Evolutionary conservation across 2,329 filamentous ascomycete species (phyloP).

Genomic region (Fusarium temperatum): DNA sequence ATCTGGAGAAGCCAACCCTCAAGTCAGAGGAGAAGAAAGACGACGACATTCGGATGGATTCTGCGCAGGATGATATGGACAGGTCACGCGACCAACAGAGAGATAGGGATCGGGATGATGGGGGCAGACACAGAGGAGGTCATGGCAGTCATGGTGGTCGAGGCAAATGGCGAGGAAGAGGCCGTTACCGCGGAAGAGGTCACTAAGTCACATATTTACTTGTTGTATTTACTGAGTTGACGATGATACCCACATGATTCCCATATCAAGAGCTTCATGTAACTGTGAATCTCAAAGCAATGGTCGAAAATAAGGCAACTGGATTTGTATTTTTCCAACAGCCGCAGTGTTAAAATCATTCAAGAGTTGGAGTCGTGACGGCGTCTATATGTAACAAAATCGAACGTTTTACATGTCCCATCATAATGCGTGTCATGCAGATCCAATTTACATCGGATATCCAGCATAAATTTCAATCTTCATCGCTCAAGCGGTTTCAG

Average conservation of each 20-base stretch:
- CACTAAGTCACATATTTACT: conserved; percentile 33
- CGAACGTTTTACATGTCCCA: conserved; percentile 38
- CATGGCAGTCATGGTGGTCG: conserved; percentile 44
- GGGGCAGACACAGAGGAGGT: conserved; percentile 45
- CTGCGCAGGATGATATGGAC: conserved; percentile 50
- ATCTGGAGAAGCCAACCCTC: conserved; percentile 78
- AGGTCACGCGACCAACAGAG: conserved; percentile 48
- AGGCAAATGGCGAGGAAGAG: conserved; percentile 52
- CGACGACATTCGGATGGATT: conserved; percentile 50
- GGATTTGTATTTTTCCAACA: conserved; percentile 14
- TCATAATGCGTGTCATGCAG: conserved; percentile 34
- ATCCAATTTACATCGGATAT: conserved; percentile 19
- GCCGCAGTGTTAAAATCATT: conserved; percentile 14
- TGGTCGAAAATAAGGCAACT: conserved; percentile 9
- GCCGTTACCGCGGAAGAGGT: conserved; percentile 49
- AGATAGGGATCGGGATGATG: conserved; percentile 41
- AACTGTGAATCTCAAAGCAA: background rate
- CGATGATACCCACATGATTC: conserved; percentile 27
- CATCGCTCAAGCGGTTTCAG: conserved; percentile 34
- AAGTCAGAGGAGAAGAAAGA: conserved; percentile 73
- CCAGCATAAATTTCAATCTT: conserved; percentile 16
- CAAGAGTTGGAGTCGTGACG: conserved; percentile 43
- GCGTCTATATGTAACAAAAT: conserved; percentile 43
- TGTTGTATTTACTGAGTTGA: conserved; percentile 19
- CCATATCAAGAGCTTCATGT: background rate